These are phyloP conservation scores for Fusarium falciforme DNA, from an alignment of 2,329 filamentous ascomycete genomes.

Conservation along the genomic window DNA sequence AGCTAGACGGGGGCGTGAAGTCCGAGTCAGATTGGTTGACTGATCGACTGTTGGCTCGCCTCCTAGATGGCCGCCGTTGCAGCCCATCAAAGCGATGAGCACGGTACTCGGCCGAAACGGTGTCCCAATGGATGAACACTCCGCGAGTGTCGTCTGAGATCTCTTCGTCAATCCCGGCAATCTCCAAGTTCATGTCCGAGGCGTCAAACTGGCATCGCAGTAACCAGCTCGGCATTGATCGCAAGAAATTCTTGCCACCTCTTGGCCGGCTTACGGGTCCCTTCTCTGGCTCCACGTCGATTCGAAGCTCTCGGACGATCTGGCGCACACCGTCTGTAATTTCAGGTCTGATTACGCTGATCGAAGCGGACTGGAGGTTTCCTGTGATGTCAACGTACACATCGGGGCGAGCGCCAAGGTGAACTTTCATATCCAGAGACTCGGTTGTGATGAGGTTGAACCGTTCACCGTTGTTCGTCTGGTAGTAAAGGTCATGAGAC, in stretches of 20 bases:
- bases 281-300: conserved; percentile 73
- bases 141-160: conserved; percentile 87
- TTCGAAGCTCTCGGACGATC: conserved; percentile 85
- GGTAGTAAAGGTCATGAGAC: conserved; percentile 93
- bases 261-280: conserved; percentile 60
- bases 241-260: conserved; percentile 75
- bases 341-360: conserved; percentile 91
- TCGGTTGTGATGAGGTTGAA: conserved; percentile 92
- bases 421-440: conserved; percentile 85
- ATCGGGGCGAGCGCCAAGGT: conserved; percentile 86
- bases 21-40: conserved; percentile 77
- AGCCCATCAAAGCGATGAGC: conserved; percentile 79
- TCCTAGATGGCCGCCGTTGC: conserved; percentile 68
- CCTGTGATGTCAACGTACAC: conserved; percentile 84
- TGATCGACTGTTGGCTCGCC: conserved; percentile 80
- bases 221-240: conserved; percentile 86
- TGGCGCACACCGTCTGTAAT: conserved; percentile 93
- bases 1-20: conserved; percentile 52
- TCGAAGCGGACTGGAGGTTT: conserved; percentile 85
- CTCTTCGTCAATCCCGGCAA: conserved; percentile 86
- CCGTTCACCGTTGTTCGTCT: conserved; percentile 82
- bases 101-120: conserved; percentile 89
- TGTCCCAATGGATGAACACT: conserved; percentile 86
- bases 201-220: conserved; percentile 86
- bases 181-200: conserved; percentile 88